A percentile compares a stretch with the other conserved stretches of the same genome.
These are phyloP conservation scores for Gynostemma pentaphyllum DNA, from an alignment of 306 rosid species.

Conservation along the genomic window DNA sequence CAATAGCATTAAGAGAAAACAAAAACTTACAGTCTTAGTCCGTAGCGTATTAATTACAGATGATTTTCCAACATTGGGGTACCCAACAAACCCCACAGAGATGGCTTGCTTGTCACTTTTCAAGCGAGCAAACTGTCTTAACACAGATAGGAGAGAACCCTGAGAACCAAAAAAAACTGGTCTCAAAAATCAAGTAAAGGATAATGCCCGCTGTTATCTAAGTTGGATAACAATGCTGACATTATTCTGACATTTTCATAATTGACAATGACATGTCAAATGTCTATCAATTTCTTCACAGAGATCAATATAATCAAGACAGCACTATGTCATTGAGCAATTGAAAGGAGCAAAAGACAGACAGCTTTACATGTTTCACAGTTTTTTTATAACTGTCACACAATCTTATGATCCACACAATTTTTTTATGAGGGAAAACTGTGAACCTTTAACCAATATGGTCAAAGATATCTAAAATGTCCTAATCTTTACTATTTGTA, in stretches of 20 bases:
- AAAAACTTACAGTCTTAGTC: slow-evolving; percentile 58
- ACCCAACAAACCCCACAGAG: slow-evolving; percentile 93
- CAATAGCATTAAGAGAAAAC: slow-evolving; percentile 12
- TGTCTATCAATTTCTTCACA: not conserved
- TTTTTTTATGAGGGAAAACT: not conserved
- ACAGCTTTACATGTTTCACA: not conserved
- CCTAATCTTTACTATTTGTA: not conserved
- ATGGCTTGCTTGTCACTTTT: slow-evolving; percentile 95
- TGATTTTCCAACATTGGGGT: slow-evolving; percentile 96
- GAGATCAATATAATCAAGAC: not conserved
- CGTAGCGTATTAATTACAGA: slow-evolving; percentile 83
- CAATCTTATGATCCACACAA: too few species aligned
- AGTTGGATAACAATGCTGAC: not conserved
- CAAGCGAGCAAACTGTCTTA: slow-evolving; percentile 82
- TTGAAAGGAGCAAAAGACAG: not conserved
- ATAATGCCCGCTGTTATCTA: not conserved
- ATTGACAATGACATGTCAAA: not conserved
- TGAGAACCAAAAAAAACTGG: slow-evolving; percentile 13
- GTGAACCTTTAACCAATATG: not conserved
- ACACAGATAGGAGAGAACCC: slow-evolving; percentile 91
- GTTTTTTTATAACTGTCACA: too few species aligned
- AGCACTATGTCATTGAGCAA: not conserved
- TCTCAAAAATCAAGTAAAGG: not conserved
- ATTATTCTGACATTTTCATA: not conserved
- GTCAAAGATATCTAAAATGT: not conserved